Conservation (phyloP, 2,329 filamentous ascomycete species). For the Hypoxylon sp. region DNA sequence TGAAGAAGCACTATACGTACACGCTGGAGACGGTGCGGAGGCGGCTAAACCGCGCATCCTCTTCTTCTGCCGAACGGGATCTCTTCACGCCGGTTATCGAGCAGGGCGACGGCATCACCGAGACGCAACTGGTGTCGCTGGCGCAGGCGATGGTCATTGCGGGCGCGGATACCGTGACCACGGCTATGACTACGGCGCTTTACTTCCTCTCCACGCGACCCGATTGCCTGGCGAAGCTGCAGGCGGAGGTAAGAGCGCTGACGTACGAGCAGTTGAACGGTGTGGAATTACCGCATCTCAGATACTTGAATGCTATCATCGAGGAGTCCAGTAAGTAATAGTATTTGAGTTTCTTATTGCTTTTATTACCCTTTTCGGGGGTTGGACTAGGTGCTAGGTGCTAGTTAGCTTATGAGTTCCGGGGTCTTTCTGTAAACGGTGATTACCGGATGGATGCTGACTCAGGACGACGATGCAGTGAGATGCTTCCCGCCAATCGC, state of each 20-base stretch:
- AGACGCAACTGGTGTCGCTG: constrained; percentile 46
- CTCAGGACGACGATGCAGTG: constrained; percentile 27
- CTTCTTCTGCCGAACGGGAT: constrained; percentile 29
- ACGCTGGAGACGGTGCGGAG: constrained; percentile 44
- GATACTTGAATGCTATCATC: constrained; percentile 49
- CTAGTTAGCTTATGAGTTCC: neutral
- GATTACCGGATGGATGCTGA: neutral
- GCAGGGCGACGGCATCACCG: constrained; percentile 31
- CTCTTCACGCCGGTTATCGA: constrained; percentile 45
- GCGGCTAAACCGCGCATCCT: constrained; percentile 38
- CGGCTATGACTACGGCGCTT: constrained; percentile 56
- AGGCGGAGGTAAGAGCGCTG: constrained; percentile 57
- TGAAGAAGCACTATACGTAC: constrained; percentile 46
- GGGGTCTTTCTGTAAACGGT: neutral
- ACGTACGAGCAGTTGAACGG: constrained; percentile 46
- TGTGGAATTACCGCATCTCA: constrained; percentile 35
- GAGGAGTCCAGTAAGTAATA: constrained; percentile 47
- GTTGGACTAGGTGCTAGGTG: neutral
- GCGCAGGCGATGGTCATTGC: constrained; percentile 55
- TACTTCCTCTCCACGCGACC: constrained; percentile 58
- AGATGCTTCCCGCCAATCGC: constrained; percentile 47
- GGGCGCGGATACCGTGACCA: constrained; percentile 61
- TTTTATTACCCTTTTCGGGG: neutral
- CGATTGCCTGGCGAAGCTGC: constrained; percentile 54
- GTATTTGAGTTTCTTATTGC: neutral